phyloP scores from a whole-genome alignment of 306 rosid species.

The Vigna unguiculata region DNA sequence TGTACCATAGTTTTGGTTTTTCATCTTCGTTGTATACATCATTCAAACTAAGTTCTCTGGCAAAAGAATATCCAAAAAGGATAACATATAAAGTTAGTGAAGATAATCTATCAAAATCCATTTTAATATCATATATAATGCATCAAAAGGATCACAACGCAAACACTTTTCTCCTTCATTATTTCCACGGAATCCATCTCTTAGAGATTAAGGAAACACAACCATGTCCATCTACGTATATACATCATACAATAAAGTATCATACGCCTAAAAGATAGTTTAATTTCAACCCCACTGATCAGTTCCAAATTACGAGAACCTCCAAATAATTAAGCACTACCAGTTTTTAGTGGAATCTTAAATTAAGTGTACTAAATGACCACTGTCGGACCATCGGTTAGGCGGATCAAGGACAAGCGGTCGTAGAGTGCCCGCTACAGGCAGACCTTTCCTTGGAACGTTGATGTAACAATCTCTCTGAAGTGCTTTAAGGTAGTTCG shows the following conservation, averaged over 20 bases:
- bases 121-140: neutral
- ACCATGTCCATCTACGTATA: neutral
- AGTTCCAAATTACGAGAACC: neutral
- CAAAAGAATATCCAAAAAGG: neutral
- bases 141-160: neutral
- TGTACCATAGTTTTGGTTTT: slow-evolving; percentile 23
- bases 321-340: no score
- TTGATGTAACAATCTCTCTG: no score
- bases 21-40: slow-evolving; percentile 41
- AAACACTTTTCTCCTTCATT: slow-evolving; percentile 4
- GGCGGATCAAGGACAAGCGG: no score
- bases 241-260: neutral
- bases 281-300: neutral
- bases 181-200: slow-evolving; percentile 21
- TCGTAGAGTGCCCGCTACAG: no score
- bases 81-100: neutral
- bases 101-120: neutral
- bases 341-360: no score
- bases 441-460: no score
- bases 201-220: slow-evolving; percentile 43
- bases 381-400: no score
- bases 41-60: neutral
- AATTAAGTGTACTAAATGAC: no score
- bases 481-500: no score
- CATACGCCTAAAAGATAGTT: neutral